Evolutionary conservation across 495 filamentous ascomycete species (phyloP).

Genomic region (Parachaetomium inaequale): DNA sequence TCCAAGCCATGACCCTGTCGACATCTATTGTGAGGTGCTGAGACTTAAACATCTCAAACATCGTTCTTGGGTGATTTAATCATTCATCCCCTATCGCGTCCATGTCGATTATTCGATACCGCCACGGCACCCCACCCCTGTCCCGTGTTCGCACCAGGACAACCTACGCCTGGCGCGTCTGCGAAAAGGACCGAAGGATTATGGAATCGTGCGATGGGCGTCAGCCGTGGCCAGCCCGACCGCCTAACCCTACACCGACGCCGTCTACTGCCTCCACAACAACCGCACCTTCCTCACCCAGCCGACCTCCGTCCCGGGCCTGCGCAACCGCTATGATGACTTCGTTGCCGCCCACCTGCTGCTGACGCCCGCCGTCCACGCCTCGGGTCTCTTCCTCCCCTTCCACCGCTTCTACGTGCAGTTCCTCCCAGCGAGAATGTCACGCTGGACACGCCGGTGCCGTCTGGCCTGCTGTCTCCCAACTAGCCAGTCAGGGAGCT

Average conservation of each 20-base stretch:
- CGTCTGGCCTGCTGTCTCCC: conserved; percentile 4
- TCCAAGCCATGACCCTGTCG: too few species aligned
- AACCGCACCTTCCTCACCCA: conserved; percentile 42
- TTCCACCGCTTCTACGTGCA: conserved; percentile 66
- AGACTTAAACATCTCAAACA: too few species aligned
- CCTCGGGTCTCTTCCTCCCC: conserved; percentile 56
- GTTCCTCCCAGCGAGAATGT: conserved; percentile 17
- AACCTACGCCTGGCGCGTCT: too few species aligned
- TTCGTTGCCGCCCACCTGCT: conserved; percentile 63
- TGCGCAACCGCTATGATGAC: conserved; percentile 56
- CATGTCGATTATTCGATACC: too few species aligned
- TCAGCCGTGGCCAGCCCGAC: too few species aligned
- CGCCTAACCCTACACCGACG: conserved; percentile 55
- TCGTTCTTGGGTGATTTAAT: too few species aligned
- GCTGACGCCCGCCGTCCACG: conserved; percentile 56
- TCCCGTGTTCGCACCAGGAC: too few species aligned
- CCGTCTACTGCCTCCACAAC: conserved; percentile 56
- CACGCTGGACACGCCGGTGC: conserved; percentile 17
- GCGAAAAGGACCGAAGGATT: too few species aligned
- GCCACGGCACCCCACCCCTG: too few species aligned
- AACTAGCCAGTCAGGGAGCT: conserved; percentile 1
- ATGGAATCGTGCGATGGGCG: too few species aligned
- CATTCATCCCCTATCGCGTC: too few species aligned
- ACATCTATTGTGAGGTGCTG: too few species aligned
- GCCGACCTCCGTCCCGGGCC: conserved; percentile 29